phyloP scores from a whole-genome alignment of 148 eudicot genomes.

The Rhododendron molle region DNA sequence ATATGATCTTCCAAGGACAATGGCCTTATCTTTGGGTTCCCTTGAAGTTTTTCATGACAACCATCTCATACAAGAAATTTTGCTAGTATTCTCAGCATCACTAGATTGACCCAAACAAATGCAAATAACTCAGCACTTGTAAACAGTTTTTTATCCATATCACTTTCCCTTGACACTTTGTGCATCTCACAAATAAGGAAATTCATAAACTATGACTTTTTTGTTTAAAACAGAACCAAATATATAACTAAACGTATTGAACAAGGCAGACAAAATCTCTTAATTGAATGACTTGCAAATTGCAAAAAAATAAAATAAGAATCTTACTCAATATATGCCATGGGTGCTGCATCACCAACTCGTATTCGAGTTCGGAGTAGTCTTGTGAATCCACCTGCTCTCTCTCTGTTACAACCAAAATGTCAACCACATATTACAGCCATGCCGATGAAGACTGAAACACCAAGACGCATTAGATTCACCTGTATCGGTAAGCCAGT shows the following conservation, averaged over 20 bases:
- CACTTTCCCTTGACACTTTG: neutral
- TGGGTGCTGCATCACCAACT: conserved; percentile 97
- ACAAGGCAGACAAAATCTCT: neutral
- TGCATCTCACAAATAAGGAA: neutral
- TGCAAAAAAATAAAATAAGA: neutral
- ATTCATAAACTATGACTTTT: neutral
- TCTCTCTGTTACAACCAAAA: conserved; percentile 46
- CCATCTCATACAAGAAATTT: neutral
- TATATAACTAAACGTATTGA: neutral
- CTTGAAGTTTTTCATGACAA: neutral
- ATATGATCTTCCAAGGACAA: neutral
- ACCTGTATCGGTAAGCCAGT: conserved; percentile 93
- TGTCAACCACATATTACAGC: neutral
- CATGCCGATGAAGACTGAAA: neutral
- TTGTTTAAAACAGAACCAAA: too few species aligned
- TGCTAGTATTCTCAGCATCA: neutral
- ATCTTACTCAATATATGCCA: conserved; percentile 98
- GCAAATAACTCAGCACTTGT: neutral
- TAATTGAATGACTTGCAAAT: too few species aligned
- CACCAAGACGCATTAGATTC: conserved; percentile 20
- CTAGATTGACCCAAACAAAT: neutral
- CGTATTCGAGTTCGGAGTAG: conserved; percentile 87
- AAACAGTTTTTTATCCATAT: neutral
- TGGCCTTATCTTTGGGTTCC: neutral
- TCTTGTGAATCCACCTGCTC: conserved; percentile 96